phyloP scores from a whole-genome alignment of 2,329 filamentous ascomycete species.

The Fusarium sp. region DNA sequence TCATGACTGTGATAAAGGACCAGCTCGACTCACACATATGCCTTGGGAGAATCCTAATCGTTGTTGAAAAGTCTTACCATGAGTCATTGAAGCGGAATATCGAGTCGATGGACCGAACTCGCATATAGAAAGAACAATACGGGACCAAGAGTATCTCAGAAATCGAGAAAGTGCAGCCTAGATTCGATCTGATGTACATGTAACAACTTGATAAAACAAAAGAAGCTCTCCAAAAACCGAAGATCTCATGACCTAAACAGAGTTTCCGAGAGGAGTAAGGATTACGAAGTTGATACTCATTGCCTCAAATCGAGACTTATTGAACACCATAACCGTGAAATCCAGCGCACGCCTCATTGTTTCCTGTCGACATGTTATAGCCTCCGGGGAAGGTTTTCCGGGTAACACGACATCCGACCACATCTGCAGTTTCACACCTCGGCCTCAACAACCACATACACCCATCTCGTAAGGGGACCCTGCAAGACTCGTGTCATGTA shows the following conservation, averaged over 20 bases:
- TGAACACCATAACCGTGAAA: background rate
- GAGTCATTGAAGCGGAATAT: background rate
- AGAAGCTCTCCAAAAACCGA: background rate
- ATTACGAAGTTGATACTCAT: background rate
- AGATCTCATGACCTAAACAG: background rate
- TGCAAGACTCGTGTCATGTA: background rate
- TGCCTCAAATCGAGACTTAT: background rate
- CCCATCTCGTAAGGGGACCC: slow-evolving; percentile 2
- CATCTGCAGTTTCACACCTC: slow-evolving; percentile 10
- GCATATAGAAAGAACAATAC: background rate
- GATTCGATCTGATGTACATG: background rate
- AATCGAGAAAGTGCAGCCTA: background rate
- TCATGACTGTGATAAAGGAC: background rate
- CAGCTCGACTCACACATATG: background rate
- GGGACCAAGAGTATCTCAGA: background rate
- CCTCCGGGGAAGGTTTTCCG: background rate
- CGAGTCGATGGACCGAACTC: background rate
- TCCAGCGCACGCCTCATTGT: background rate
- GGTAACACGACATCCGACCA: background rate
- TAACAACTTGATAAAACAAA: background rate
- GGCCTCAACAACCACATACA: background rate
- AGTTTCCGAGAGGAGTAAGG: background rate
- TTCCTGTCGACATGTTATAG: background rate
- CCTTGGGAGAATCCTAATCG: background rate
- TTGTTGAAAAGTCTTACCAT: background rate